A percentile compares a stretch with the other conserved stretches of the same genome.
Conservation (phyloP, 345 rosid genomes). For the Carallia pectinifolia region DNA sequence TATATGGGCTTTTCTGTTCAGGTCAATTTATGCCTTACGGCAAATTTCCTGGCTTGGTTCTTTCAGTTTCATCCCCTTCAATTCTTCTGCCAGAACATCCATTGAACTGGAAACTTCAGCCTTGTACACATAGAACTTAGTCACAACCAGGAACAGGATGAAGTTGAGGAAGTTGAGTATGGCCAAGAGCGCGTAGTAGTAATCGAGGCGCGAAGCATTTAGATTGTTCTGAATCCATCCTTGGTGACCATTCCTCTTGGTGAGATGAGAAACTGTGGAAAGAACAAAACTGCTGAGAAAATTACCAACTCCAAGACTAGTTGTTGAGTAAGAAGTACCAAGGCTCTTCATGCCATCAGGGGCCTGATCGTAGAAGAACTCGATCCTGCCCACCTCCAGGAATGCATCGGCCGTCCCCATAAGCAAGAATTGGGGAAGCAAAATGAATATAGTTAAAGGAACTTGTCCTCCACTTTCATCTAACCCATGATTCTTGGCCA, state of each 20-base stretch:
- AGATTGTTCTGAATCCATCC: constrained; percentile 84
- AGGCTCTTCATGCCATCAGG: constrained; percentile 93
- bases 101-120: constrained; percentile 61
- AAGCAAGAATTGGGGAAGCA: constrained; percentile 76
- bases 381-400: constrained; percentile 72
- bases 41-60: constrained; percentile 9
- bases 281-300: constrained; percentile 78
- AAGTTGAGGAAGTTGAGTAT: constrained; percentile 58
- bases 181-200: constrained; percentile 67
- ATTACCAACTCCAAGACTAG: constrained; percentile 58
- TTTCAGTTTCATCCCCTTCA: constrained; percentile 30
- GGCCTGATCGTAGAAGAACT: constrained; percentile 91
- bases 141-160: constrained; percentile 50
- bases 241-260: constrained; percentile 44
- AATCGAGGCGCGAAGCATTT: constrained; percentile 70
- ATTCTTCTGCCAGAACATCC: constrained; percentile 50
- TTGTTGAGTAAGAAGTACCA: constrained; percentile 64
- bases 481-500: constrained; percentile 50
- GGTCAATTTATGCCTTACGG: too few species aligned
- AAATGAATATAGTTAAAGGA: constrained; percentile 55
- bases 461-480: constrained; percentile 50
- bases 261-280: constrained; percentile 49
- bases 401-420: constrained; percentile 84
- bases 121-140: constrained; percentile 58
- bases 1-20: too few species aligned